These are phyloP conservation scores for Zygosaccharomyces pseudobailii DNA, from an alignment of 1,139 yeast genomes.

Conservation along the genomic window DNA sequence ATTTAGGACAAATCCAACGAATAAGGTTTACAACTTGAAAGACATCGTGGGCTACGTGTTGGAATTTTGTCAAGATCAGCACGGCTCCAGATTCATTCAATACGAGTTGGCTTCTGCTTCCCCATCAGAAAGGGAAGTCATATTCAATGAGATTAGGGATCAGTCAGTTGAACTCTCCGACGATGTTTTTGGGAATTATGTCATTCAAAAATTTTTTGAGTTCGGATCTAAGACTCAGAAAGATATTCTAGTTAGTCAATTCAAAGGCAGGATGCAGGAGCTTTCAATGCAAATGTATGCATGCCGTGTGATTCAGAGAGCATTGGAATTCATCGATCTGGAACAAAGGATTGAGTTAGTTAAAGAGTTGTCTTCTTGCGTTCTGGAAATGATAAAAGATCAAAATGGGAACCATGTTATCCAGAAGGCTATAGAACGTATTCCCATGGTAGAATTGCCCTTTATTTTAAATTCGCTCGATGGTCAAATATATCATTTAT, in stretches of 20 bases:
- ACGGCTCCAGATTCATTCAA: conserved; percentile 94
- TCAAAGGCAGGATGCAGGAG: conserved; percentile 71
- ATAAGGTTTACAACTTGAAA: conserved; percentile 56
- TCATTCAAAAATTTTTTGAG: conserved; percentile 91
- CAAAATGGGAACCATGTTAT: conserved; percentile 98
- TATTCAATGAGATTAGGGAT: conserved; percentile 79
- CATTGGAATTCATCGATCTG: conserved; percentile 69
- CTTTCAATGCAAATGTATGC: conserved; percentile 95
- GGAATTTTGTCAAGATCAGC: conserved; percentile 94
- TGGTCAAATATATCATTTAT: conserved; percentile 78
- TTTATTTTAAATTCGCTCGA: conserved; percentile 72
- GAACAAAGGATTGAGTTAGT: conserved; percentile 68
- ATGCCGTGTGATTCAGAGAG: conserved; percentile 93
- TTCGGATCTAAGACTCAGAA: conserved; percentile 70
- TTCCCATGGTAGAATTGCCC: conserved; percentile 66
- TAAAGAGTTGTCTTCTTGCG: conserved; percentile 64
- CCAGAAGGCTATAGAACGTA: conserved; percentile 86
- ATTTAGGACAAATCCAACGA: conserved; percentile 60
- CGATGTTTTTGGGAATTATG: conserved; percentile 97
- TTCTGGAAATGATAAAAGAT: conserved; percentile 80
- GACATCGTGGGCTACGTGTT: conserved; percentile 85
- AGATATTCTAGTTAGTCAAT: conserved; percentile 61
- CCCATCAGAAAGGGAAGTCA: conserved; percentile 67
- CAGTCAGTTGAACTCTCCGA: conserved; percentile 80
- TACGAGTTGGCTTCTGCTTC: conserved; percentile 68